Evolutionary conservation across 176 grass and related monocot genomes (phyloP), one percentile per base, ranked within the genome.

Genomic region (Hyparrhenia diplandra): DNA sequence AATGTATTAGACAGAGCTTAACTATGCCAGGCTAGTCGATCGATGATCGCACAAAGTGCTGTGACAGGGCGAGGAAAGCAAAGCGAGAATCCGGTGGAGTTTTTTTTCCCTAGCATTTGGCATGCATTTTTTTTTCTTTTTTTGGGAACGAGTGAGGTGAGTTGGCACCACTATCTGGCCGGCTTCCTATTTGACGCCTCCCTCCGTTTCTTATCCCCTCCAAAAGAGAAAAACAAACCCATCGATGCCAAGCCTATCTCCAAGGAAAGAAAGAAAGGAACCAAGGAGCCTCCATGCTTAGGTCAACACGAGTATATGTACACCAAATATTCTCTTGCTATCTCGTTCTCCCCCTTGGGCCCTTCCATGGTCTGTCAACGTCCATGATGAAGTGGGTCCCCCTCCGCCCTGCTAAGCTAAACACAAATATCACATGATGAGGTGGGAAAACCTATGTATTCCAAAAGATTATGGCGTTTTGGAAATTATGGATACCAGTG

Each of bases 201-300:
- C 25, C 35, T 49, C 63, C 51, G 12, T 87, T 82, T 87, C 78
- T 82, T 82, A 82, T 87, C 85, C 40, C 46, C 21, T 80, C 76
- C 47, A 32, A 32, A 46, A 60, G 28, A 57, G 58, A 54, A 58
- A 66, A 58, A 74, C 76, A 72, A 71, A 79, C 69, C 27, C 58
- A 65, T 73, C 83, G 1, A 66, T 66, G 21, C 37, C n/a, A 37
- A 66, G 49, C 72, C 62, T 75, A 81, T 81, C 70, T 34, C 14
- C 16, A 49, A 1, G 57, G 32, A 67, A 43, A 68, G 23, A 43
- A 51, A 54, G 23, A 35, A 52, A 55, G 42, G 24, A 71, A 71
- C 69, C 24, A 45, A n/a, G n/a, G 4, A 8, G 47, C 35, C 46
- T 68, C 59, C 24, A 10, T 58, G 69, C 69, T 81, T 85, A 49